Evolutionary conservation across 345 rosid genomes (phyloP).

Genomic region (Pistacia integerrima): DNA sequence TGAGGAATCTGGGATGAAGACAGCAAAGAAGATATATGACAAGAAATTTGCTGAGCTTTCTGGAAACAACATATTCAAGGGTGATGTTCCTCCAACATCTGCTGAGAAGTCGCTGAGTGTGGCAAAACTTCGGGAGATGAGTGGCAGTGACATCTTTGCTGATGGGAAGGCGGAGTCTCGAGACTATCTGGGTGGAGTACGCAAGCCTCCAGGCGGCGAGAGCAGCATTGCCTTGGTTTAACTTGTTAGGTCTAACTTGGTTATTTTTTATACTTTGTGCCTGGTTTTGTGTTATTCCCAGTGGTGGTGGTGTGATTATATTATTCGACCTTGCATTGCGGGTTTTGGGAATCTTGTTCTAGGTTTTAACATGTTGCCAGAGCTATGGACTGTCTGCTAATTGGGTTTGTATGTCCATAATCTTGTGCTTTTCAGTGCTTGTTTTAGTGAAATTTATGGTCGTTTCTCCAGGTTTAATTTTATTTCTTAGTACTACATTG

Average conservation of each 20-base stretch:
- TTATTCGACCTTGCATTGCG: conserved; percentile 43
- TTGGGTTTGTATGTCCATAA: conserved; percentile 42
- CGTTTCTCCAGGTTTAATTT: conserved; percentile 21
- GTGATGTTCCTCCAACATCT: conserved; percentile 55
- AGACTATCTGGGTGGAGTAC: conserved; percentile 93
- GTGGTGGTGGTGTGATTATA: conserved; percentile 44
- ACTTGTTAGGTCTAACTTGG: conserved; percentile 40
- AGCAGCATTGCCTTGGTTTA: conserved; percentile 92
- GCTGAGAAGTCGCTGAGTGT: conserved; percentile 64
- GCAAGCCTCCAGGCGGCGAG: conserved; percentile 98
- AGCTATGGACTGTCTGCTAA: conserved; percentile 39
- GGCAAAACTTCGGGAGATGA: conserved; percentile 83
- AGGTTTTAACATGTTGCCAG: conserved; percentile 39
- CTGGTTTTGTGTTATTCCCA: conserved; percentile 36
- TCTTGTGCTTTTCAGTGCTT: conserved; percentile 32
- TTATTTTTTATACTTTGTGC: conserved; percentile 25
- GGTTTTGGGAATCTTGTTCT: conserved; percentile 42
- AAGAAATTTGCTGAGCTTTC: conserved; percentile 80
- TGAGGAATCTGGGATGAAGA: conserved; percentile 55
- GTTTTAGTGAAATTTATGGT: conserved; percentile 19
- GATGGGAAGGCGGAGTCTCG: conserved; percentile 88
- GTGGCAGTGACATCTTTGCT: conserved; percentile 80
- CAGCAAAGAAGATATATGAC: conserved; percentile 83
- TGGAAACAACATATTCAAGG: conserved; percentile 85
- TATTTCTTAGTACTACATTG: conserved; percentile 11